phyloP scores from a whole-genome alignment of 2,329 filamentous ascomycete species.

The Xylariaceae sp. region DNA sequence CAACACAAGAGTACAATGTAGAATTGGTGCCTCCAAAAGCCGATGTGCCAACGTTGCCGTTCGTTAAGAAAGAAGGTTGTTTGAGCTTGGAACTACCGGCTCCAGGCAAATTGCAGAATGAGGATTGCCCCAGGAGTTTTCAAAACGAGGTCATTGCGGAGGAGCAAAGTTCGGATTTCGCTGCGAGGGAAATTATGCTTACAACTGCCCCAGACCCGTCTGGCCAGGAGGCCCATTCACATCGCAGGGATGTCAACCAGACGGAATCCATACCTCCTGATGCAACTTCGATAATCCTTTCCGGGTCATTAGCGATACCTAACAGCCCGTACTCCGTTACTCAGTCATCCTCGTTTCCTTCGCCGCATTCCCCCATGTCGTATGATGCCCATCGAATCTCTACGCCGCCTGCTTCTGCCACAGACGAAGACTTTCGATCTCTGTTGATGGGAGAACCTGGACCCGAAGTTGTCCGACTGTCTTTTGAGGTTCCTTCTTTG shows the following conservation, averaged over 20 bases:
- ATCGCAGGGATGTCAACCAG: conserved; percentile 36
- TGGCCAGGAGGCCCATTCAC: conserved; percentile 42
- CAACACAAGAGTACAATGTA: conserved; percentile 29
- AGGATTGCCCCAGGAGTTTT: conserved; percentile 45
- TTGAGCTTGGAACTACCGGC: conserved; percentile 38
- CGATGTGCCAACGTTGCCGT: conserved; percentile 10
- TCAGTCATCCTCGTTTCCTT: conserved; percentile 61
- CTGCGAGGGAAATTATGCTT: conserved; percentile 36
- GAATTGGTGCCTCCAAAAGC: conserved; percentile 16
- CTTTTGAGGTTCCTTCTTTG: conserved; percentile 65
- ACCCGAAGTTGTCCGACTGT: conserved; percentile 62
- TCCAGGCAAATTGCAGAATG: conserved; percentile 40
- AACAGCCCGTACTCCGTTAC: conserved; percentile 61
- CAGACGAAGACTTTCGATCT: conserved; percentile 67
- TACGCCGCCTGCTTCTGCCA: conserved; percentile 67
- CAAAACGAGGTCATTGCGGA: conserved; percentile 48
- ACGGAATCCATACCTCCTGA: conserved; percentile 49
- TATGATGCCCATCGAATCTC: conserved; percentile 68
- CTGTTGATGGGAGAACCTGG: conserved; percentile 68
- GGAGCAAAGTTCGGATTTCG: conserved; percentile 37
- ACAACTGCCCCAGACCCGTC: conserved; percentile 31
- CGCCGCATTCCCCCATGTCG: conserved; percentile 62
- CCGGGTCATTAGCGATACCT: conserved; percentile 43
- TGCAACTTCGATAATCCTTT: conserved; percentile 40
- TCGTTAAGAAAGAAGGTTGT: conserved; percentile 41